phyloP scores from a whole-genome alignment of 75 land plant genomes.

The Picea sitchensis region DNA sequence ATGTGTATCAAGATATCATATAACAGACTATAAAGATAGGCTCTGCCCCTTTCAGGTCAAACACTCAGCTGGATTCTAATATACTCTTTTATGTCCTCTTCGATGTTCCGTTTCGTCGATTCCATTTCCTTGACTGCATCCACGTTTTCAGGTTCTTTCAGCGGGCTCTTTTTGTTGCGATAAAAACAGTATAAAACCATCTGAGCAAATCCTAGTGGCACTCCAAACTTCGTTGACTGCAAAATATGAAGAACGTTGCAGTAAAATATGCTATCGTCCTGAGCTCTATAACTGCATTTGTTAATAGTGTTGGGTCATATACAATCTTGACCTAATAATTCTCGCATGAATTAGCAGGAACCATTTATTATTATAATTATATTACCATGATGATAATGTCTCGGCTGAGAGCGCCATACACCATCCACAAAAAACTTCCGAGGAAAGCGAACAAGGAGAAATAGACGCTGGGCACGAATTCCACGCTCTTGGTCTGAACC shows the following conservation, averaged over 20 bases:
- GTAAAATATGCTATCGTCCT: no score
- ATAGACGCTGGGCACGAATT: conserved; percentile 71
- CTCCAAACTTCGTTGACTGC: background rate
- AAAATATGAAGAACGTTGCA: no score
- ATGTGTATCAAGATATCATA: no score
- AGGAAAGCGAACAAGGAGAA: conserved; percentile 55
- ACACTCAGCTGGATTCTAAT: no score
- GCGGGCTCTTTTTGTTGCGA: background rate
- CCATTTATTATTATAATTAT: background rate
- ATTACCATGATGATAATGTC: conserved; percentile 63
- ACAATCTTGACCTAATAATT: no score
- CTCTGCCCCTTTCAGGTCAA: no score
- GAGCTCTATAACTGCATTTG: no score
- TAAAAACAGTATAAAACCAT: background rate
- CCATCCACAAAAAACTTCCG: conserved; percentile 54
- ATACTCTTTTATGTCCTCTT: no score
- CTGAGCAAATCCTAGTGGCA: background rate
- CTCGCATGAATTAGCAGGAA: no score
- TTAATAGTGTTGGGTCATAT: background rate
- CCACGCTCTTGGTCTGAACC: conserved; percentile 67
- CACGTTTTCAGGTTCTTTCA: background rate
- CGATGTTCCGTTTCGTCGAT: no score
- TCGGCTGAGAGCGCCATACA: conserved; percentile 44
- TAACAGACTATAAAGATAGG: no score
- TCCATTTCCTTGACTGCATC: background rate